Evolutionary conservation across 2,329 filamentous ascomycete species (phyloP).

Genomic region (Claviceps spartinae): DNA sequence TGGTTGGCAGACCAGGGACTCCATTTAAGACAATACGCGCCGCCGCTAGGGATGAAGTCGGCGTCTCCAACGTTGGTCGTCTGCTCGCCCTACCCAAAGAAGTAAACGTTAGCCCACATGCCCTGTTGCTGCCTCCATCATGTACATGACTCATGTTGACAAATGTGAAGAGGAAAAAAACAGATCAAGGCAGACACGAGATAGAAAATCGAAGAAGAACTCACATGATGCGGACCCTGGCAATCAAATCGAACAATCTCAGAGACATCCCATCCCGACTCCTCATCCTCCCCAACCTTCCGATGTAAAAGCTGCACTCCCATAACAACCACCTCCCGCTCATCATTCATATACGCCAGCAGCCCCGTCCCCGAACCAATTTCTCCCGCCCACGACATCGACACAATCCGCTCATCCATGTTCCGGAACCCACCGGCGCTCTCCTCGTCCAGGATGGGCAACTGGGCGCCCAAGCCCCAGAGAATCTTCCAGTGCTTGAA

Average conservation of each 20-base stretch:
- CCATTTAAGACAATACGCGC: slow-evolving; percentile 39
- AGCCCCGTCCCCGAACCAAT: slow-evolving; percentile 28
- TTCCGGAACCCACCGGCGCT: slow-evolving; percentile 17
- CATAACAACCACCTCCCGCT: slow-evolving; percentile 36
- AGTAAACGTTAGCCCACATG: background rate
- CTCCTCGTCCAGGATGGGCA: slow-evolving; percentile 32
- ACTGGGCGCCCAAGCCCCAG: slow-evolving; percentile 40
- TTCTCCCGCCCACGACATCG: slow-evolving; percentile 40
- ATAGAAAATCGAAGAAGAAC: background rate
- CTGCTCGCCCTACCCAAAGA: slow-evolving; percentile 8
- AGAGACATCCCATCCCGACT: slow-evolving; percentile 33
- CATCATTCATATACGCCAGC: slow-evolving; percentile 38
- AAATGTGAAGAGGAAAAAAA: background rate
- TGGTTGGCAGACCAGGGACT: slow-evolving; percentile 34
- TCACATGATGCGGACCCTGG: slow-evolving; percentile 28
- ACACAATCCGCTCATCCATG: slow-evolving; percentile 32
- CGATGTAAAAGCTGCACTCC: slow-evolving; percentile 27
- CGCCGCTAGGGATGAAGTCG: slow-evolving; percentile 34
- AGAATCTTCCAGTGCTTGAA: slow-evolving; percentile 39
- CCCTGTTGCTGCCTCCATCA: too few relatives aligned
- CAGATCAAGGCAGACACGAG: background rate
- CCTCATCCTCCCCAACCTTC: slow-evolving; percentile 12
- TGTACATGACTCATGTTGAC: too few relatives aligned
- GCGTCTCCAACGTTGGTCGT: slow-evolving; percentile 25
- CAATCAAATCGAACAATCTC: slow-evolving; percentile 37